Evolutionary conservation across 2,329 filamentous ascomycete species (phyloP).

Genomic region (Sporothrix phasma): DNA sequence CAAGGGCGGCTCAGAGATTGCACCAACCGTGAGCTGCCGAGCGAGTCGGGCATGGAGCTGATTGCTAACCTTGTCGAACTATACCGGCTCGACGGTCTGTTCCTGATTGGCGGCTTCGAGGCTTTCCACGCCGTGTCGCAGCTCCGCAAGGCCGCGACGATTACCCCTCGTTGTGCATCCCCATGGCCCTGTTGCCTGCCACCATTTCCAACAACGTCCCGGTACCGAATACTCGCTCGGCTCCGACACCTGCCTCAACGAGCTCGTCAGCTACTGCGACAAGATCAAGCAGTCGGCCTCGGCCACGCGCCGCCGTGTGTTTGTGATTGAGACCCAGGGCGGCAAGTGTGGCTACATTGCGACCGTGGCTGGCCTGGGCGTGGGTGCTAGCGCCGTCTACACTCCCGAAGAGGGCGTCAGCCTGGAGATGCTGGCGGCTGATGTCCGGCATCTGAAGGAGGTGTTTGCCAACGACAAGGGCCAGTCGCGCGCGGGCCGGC

Average conservation of each 20-base stretch:
- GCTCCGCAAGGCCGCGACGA: slow-evolving; percentile 69
- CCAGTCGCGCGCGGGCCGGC: slow-evolving; percentile 78
- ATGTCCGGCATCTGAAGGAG: slow-evolving; percentile 80
- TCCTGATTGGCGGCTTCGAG: slow-evolving; percentile 91
- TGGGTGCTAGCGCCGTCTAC: slow-evolving; percentile 88
- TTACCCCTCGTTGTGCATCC: slow-evolving; percentile 82
- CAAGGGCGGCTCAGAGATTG: slow-evolving; percentile 94
- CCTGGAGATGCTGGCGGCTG: slow-evolving; percentile 81
- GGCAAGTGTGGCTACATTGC: slow-evolving; percentile 90
- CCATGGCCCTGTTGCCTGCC: slow-evolving; percentile 83
- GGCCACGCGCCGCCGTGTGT: slow-evolving; percentile 83
- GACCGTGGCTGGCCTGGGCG: slow-evolving; percentile 79
- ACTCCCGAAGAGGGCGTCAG: slow-evolving; percentile 94
- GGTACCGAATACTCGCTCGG: slow-evolving; percentile 96
- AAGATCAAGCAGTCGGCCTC: slow-evolving; percentile 96
- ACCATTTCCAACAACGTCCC: slow-evolving; percentile 99
- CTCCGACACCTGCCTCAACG: slow-evolving; percentile 93
- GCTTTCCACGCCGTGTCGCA: slow-evolving; percentile 88
- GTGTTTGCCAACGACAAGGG: slow-evolving; percentile 80
- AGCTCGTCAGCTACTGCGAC: slow-evolving; percentile 89
- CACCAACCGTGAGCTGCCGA: slow-evolving; percentile 87
- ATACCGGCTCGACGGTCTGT: slow-evolving; percentile 84
- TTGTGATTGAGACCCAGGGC: slow-evolving; percentile 96
- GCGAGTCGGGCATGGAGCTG: slow-evolving; percentile 70
- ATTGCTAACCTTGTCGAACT: slow-evolving; percentile 75